Evolutionary conservation across 148 eudicot species (phyloP).

Genomic region (Cornus controversa): DNA sequence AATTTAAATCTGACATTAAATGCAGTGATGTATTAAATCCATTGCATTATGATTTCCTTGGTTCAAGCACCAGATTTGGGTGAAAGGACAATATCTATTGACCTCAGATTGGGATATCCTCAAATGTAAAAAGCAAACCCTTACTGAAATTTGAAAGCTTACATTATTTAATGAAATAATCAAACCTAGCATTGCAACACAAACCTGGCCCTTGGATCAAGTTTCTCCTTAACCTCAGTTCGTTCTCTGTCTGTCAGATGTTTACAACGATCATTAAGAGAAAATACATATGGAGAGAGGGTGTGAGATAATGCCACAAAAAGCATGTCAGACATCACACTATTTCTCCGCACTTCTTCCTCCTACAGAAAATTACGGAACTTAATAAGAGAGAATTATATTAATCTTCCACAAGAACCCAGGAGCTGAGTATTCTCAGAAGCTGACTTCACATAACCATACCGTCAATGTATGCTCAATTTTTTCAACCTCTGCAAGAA

Average conservation of each 20-base stretch:
- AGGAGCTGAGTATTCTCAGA: background rate
- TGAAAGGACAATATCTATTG: too few species aligned
- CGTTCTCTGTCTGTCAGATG: slow-evolving; percentile 57
- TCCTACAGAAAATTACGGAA: slow-evolving; percentile 35
- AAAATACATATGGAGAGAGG: slow-evolving; percentile 75
- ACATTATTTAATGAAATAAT: background rate
- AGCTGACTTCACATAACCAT: slow-evolving; percentile 13
- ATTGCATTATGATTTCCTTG: too few species aligned
- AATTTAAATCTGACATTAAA: too few species aligned
- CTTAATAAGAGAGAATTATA: slow-evolving; percentile 8
- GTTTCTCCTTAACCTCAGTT: slow-evolving; percentile 47
- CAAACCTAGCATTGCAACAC: slow-evolving; percentile 15
- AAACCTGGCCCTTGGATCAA: slow-evolving; percentile 84
- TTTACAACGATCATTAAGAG: slow-evolving; percentile 85
- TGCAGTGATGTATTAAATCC: too few species aligned
- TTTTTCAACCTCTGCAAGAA: slow-evolving; percentile 82
- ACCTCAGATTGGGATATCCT: too few species aligned
- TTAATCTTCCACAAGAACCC: slow-evolving; percentile 1
- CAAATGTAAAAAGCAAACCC: background rate
- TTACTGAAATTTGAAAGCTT: background rate
- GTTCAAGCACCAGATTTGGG: too few species aligned
- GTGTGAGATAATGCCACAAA: slow-evolving; percentile 80
- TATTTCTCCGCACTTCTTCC: slow-evolving; percentile 91
- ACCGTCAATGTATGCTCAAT: slow-evolving; percentile 84
- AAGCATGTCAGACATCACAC: slow-evolving; percentile 77